phyloP scores from a whole-genome alignment of 148 eudicot species.

The Heliosperma pusillum region DNA sequence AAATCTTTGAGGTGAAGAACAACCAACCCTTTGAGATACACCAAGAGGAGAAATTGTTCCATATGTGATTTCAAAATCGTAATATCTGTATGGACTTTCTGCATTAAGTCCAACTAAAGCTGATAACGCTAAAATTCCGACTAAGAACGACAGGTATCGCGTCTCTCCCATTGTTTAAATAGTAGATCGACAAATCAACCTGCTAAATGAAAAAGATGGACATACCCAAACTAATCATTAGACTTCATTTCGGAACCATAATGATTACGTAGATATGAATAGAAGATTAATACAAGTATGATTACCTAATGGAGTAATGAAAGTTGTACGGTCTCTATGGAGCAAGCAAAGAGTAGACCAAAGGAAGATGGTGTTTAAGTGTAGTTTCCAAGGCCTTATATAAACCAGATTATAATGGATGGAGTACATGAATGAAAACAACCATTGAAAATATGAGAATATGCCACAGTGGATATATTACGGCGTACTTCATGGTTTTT shows the following conservation, averaged over 20 bases:
- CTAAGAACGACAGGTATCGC: conserved; percentile 23
- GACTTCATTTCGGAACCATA: too few relatives aligned
- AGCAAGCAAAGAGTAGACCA: not conserved
- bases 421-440: not conserved
- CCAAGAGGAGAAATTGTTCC: conserved; percentile 70
- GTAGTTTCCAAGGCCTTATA: conserved; percentile 19
- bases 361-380: conserved; percentile 13
- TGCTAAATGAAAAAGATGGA: not conserved
- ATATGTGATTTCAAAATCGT: conserved; percentile 54
- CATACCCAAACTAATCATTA: not conserved
- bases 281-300: not conserved
- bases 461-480: conserved; percentile 39
- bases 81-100: conserved; percentile 65
- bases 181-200: not conserved
- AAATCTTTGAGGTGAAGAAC: not conserved
- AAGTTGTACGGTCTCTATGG: not conserved
- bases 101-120: conserved; percentile 41
- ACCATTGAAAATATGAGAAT: conserved; percentile 12
- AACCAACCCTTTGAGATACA: conserved; percentile 51
- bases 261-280: too few relatives aligned
- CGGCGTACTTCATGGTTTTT: conserved; percentile 57
- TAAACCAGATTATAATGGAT: conserved; percentile 2
- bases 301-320: not conserved
- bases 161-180: conserved; percentile 36
- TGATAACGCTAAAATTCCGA: conserved; percentile 48